Percentiles rank a stretch among this genome's conserved stretches.
These are phyloP conservation scores for Cladorrhinum sp. DNA, from an alignment of 2,329 filamentous ascomycete genomes.

Conservation along the genomic window DNA sequence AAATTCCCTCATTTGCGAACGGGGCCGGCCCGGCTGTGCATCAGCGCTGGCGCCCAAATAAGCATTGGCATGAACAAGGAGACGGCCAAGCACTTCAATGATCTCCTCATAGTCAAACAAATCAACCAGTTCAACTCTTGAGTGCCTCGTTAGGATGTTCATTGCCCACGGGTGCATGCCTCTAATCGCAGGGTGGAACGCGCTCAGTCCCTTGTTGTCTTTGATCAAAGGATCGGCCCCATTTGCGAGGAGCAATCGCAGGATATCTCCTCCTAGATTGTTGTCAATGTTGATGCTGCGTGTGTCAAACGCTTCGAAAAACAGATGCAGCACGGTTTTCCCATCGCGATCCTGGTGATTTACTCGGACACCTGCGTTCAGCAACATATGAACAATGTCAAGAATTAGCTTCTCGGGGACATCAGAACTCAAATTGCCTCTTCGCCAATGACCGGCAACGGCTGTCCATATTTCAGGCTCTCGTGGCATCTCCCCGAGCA, in stretches of 20 bases:
- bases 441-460: background rate
- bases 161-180: background rate
- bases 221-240: background rate
- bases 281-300: background rate
- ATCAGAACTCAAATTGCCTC: background rate
- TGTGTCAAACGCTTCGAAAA: background rate
- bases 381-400: background rate
- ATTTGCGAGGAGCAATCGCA: background rate
- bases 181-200: background rate
- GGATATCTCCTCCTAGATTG: background rate
- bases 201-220: background rate
- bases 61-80: background rate
- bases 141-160: background rate
- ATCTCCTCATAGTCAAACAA: background rate
- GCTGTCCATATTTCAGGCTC: background rate
- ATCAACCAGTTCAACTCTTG: background rate
- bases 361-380: background rate
- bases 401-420: background rate
- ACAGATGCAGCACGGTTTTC: constrained; percentile 7
- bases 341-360: constrained; percentile 10
- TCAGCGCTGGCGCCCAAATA: background rate
- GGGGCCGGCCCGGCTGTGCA: background rate
- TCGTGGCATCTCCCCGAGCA: background rate
- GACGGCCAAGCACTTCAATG: background rate
- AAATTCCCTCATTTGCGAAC: background rate